These are phyloP conservation scores for Tetrapyrgos nigripes DNA, from an alignment of 1,284 basidiomycete species.

Conservation along the genomic window DNA sequence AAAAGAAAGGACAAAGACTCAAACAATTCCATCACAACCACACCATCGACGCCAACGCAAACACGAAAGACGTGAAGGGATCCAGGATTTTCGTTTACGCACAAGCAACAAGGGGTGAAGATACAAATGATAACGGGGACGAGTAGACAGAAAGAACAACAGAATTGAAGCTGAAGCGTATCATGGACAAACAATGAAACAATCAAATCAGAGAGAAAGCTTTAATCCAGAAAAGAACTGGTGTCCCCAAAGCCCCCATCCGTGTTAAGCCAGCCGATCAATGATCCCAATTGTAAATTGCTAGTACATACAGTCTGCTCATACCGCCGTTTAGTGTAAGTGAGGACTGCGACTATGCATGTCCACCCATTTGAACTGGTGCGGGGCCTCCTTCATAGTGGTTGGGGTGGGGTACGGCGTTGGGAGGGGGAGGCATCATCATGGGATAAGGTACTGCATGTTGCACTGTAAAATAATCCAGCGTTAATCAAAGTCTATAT, in stretches of 20 bases:
- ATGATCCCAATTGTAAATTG: neutral
- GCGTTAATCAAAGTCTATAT: slow-evolving; percentile 33
- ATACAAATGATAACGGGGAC: no score
- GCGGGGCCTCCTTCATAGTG: slow-evolving; percentile 74
- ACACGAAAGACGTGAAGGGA: no score
- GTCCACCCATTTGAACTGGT: slow-evolving; percentile 77
- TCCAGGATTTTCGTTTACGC: no score
- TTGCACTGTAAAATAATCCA: slow-evolving; percentile 58
- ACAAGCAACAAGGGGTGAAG: no score
- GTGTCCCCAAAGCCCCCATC: no score
- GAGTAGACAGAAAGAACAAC: neutral
- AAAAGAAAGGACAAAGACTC: neutral
- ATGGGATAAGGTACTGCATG: slow-evolving; percentile 84
- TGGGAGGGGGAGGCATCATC: slow-evolving; percentile 85
- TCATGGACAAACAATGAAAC: no score
- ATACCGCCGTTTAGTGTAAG: neutral
- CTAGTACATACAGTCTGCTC: neutral
- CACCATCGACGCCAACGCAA: no score
- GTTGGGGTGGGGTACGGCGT: slow-evolving; percentile 66
- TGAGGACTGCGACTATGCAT: slow-evolving; percentile 49
- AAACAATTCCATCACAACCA: no score
- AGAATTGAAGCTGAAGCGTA: no score
- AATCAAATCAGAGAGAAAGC: no score
- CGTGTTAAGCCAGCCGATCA: neutral
- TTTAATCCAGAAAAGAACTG: no score